A percentile compares a stretch with the other conserved stretches of the same genome.
These are phyloP conservation scores for Setaria viridis DNA, from an alignment of 202 grass and related monocot genomes.

Conservation along the genomic window DNA sequence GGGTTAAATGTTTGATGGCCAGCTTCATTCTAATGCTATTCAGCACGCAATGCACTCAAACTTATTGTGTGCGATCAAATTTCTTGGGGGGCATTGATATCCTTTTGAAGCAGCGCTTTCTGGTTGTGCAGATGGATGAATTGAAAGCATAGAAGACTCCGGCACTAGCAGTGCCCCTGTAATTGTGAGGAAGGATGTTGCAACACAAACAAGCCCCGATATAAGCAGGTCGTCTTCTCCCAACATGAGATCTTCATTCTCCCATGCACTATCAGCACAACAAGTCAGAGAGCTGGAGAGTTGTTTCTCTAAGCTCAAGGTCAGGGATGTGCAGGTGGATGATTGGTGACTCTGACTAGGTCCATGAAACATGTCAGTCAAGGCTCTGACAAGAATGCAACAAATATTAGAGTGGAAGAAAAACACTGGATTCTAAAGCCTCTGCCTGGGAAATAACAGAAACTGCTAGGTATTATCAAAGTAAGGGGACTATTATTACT, in stretches of 20 bases:
- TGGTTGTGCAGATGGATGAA: slow-evolving; percentile 47
- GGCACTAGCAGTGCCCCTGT: slow-evolving; percentile 17
- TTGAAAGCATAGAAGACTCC: slow-evolving; percentile 39
- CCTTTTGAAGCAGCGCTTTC: slow-evolving; percentile 18
- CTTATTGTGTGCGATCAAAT: slow-evolving; percentile 23
- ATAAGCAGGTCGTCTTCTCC: slow-evolving; percentile 59
- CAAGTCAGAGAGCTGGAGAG: slow-evolving; percentile 57
- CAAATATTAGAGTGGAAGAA: slow-evolving; percentile 75
- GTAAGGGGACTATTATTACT: slow-evolving; percentile 50
- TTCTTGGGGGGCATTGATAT: slow-evolving; percentile 24
- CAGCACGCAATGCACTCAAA: slow-evolving; percentile 24
- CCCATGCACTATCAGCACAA: slow-evolving; percentile 36
- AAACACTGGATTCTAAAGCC: slow-evolving; percentile 62
- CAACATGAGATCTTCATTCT: slow-evolving; percentile 45
- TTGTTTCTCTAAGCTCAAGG: slow-evolving; percentile 64
- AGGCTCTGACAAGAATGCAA: slow-evolving; percentile 48
- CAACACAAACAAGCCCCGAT: slow-evolving; percentile 68
- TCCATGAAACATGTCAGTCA: slow-evolving; percentile 27
- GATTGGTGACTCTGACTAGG: slow-evolving; percentile 67
- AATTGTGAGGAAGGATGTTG: slow-evolving; percentile 59
- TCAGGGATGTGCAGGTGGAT: slow-evolving; percentile 69
- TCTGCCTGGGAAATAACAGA: slow-evolving; percentile 57
- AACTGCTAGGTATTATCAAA: slow-evolving; percentile 54
- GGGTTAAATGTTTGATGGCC: slow-evolving; percentile 23
- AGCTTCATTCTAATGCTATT: slow-evolving; percentile 6